A percentile compares a stretch with the other conserved stretches of the same genome.
Evolutionary conservation across 1,284 basidiomycete genomes (phyloP).

Genomic region (Cryptococcus depauperatus): DNA sequence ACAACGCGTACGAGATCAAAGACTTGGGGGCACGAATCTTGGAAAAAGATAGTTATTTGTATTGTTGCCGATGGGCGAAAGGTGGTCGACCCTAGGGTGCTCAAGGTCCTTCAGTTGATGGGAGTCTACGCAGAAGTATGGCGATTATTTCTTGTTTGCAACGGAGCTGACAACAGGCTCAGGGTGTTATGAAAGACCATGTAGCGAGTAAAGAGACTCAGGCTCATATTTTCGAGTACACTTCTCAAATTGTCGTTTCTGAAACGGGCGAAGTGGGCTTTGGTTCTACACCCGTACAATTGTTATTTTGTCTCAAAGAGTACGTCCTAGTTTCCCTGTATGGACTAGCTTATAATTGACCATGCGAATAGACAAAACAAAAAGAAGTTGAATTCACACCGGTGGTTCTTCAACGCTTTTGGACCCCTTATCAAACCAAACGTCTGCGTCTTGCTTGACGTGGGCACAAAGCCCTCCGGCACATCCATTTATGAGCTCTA

Average conservation of each 20-base stretch:
- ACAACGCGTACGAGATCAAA: conserved; percentile 71
- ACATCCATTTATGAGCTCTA: conserved; percentile 78
- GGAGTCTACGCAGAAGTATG: conserved; percentile 89
- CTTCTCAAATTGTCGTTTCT: conserved; percentile 63
- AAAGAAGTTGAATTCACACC: conserved; percentile 86
- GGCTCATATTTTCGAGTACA: conserved; percentile 91
- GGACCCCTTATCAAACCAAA: conserved; percentile 78
- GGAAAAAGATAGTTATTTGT: conserved; percentile 91
- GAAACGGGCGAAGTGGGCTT: conserved; percentile 77
- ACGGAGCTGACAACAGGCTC: conserved; percentile 47
- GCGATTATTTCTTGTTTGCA: conserved; percentile 57
- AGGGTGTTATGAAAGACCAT: conserved; percentile 87
- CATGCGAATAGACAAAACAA: conserved; percentile 68
- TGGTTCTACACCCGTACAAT: conserved; percentile 76
- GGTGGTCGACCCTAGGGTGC: conserved; percentile 66
- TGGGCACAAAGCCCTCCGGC: conserved; percentile 86
- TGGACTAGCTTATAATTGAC: conserved; percentile 1
- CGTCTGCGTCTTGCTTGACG: conserved; percentile 78
- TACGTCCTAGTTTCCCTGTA: not conserved
- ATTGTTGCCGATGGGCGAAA: conserved; percentile 84
- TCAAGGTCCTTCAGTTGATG: conserved; percentile 56
- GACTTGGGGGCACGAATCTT: conserved; percentile 88
- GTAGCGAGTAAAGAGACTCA: conserved; percentile 86
- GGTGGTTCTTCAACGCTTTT: conserved; percentile 97
- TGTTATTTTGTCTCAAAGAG: conserved; percentile 84